These are phyloP conservation scores for Tuber brumale DNA, from an alignment of 495 filamentous ascomycete genomes.

Conservation along the genomic window DNA sequence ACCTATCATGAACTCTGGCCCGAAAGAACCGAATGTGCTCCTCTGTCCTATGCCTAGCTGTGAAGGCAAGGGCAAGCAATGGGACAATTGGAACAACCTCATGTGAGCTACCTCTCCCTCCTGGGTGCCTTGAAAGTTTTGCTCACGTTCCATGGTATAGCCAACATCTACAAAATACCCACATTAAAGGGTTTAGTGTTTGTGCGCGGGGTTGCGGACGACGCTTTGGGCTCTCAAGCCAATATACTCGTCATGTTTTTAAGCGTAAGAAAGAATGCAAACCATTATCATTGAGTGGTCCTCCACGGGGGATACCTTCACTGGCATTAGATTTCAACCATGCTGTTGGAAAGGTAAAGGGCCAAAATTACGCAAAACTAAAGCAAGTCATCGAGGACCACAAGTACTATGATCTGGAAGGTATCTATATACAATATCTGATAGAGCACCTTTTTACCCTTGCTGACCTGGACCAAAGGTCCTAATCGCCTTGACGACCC, in stretches of 20 bases:
- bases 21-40: neutral
- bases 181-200: neutral
- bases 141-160: neutral
- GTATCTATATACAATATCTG: neutral
- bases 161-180: neutral
- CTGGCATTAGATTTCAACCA: neutral
- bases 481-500: neutral
- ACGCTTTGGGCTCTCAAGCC: constrained; percentile 2
- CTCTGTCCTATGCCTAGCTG: neutral
- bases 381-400: neutral
- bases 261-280: neutral
- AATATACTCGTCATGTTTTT: neutral
- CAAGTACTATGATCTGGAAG: neutral
- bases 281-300: neutral
- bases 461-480: neutral
- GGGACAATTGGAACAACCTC: constrained; percentile 1
- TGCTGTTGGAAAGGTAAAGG: neutral
- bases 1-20: neutral
- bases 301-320: neutral
- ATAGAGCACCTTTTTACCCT: neutral
- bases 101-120: neutral
- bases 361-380: neutral
- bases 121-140: neutral
- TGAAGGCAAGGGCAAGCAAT: neutral
- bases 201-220: neutral